A percentile compares a stretch with the other conserved stretches of the same genome.
phyloP scores from a whole-genome alignment of 2,329 filamentous ascomycete species.

The Cladosporium sphaerospermum region DNA sequence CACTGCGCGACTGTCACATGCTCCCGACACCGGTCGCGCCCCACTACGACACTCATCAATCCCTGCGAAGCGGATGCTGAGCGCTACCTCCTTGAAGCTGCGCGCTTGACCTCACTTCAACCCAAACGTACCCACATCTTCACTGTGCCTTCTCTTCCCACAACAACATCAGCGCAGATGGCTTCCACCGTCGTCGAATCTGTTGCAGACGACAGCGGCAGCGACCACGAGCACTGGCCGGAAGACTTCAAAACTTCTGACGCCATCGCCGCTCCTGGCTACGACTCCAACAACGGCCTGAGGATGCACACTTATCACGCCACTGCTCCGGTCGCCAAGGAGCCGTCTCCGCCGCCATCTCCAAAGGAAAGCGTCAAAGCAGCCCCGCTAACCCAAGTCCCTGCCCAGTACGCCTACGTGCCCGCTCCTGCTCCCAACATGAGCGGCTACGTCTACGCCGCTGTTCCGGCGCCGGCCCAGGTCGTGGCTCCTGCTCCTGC shows the following conservation, averaged over 20 bases:
- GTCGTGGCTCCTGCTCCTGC: conserved; percentile 12
- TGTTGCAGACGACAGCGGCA: conserved; percentile 11
- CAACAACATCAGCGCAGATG: conserved; percentile 1
- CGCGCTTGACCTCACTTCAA: neutral
- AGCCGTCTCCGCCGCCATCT: neutral
- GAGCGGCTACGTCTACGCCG: conserved; percentile 17
- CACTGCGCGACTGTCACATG: neutral
- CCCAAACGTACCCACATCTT: neutral
- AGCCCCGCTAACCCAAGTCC: neutral
- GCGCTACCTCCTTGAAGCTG: too few relatives aligned
- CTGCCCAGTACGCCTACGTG: conserved; percentile 2
- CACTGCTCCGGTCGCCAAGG: neutral
- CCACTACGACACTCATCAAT: too few relatives aligned
- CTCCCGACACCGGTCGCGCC: neutral
- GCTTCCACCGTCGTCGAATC: conserved; percentile 3
- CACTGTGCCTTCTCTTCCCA: neutral
- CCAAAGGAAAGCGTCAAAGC: neutral
- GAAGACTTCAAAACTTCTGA: conserved; percentile 18
- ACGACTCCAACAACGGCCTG: conserved; percentile 26
- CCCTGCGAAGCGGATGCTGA: too few relatives aligned
- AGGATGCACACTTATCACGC: conserved; percentile 22
- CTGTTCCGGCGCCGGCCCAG: conserved; percentile 11
- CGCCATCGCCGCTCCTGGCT: conserved; percentile 17
- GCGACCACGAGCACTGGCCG: conserved; percentile 28
- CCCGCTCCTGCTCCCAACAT: conserved; percentile 5